These are phyloP conservation scores for Apiotrichum montevideense DNA, from an alignment of 1,284 basidiomycete species.

Conservation along the genomic window DNA sequence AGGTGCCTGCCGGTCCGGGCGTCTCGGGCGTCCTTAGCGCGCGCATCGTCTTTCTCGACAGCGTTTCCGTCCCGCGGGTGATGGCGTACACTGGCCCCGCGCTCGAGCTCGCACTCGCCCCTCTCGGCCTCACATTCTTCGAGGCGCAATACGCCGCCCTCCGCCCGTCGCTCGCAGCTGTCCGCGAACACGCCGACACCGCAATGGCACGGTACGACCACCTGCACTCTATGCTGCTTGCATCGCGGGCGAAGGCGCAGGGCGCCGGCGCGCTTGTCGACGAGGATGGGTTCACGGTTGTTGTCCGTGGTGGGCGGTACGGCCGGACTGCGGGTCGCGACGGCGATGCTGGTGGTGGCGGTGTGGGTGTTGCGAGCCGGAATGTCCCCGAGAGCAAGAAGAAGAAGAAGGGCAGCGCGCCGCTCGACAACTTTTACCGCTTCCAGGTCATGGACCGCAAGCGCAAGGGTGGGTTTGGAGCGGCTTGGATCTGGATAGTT, in stretches of 20 bases:
- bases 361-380: constrained; percentile 71
- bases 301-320: constrained; percentile 78
- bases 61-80: constrained; percentile 59
- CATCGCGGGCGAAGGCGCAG: constrained; percentile 52
- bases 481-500: constrained; percentile 45
- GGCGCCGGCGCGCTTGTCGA: constrained; percentile 68
- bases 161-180: constrained; percentile 63
- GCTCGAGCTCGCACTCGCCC: constrained; percentile 21
- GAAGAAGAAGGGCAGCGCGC: constrained; percentile 62
- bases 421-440: constrained; percentile 61
- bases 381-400: constrained; percentile 52
- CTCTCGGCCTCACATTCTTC: constrained; percentile 66
- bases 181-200: constrained; percentile 69
- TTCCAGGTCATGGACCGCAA: constrained; percentile 86
- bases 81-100: constrained; percentile 45
- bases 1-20: constrained; percentile 25
- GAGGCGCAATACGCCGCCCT: constrained; percentile 56
- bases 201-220: constrained; percentile 70
- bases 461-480: constrained; percentile 58
- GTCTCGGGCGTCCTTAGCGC: constrained; percentile 50
- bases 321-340: constrained; percentile 75
- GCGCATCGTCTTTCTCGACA: constrained; percentile 71
- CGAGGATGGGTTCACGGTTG: constrained; percentile 85
- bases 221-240: constrained; percentile 51
- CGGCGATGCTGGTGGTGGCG: constrained; percentile 69